phyloP scores from a whole-genome alignment of 441 rosid species.

The Erodium chrysanthum region DNA sequence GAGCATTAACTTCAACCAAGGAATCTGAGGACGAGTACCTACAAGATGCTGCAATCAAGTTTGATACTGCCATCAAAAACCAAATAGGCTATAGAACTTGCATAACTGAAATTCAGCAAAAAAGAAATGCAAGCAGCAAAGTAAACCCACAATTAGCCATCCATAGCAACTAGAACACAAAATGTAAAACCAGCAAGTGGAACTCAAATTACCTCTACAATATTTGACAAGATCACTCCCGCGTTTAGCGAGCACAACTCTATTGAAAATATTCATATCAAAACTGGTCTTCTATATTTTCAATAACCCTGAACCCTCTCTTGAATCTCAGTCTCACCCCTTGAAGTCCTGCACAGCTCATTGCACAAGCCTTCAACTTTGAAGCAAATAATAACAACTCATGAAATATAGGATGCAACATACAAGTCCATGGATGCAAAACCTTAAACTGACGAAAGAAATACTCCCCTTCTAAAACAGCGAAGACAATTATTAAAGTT shows the following conservation, averaged over 20 bases:
- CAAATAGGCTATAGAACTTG: background rate
- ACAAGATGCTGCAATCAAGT: conserved; percentile 32
- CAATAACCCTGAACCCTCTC: too few relatives aligned
- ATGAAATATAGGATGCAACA: background rate
- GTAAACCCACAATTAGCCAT: background rate
- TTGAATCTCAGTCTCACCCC: background rate
- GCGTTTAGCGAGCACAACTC: conserved; percentile 22
- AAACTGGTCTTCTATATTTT: background rate
- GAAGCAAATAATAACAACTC: background rate
- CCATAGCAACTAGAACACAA: background rate
- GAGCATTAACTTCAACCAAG: conserved; percentile 42
- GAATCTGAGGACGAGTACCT: conserved; percentile 28
- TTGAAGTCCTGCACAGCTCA: background rate
- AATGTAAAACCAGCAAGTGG: background rate
- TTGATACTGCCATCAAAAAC: conserved; percentile 9
- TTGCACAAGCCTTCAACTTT: background rate
- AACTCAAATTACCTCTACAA: conserved; percentile 27
- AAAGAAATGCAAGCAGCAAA: background rate
- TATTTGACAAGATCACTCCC: conserved; percentile 23
- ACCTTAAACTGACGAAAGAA: background rate
- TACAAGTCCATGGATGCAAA: background rate
- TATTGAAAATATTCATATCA: conserved; percentile 38
- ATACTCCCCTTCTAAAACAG: background rate
- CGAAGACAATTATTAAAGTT: background rate
- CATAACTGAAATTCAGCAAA: background rate